Evolutionary conservation across 2,329 filamentous ascomycete species (phyloP).

Genomic region (Cytospora mali): DNA sequence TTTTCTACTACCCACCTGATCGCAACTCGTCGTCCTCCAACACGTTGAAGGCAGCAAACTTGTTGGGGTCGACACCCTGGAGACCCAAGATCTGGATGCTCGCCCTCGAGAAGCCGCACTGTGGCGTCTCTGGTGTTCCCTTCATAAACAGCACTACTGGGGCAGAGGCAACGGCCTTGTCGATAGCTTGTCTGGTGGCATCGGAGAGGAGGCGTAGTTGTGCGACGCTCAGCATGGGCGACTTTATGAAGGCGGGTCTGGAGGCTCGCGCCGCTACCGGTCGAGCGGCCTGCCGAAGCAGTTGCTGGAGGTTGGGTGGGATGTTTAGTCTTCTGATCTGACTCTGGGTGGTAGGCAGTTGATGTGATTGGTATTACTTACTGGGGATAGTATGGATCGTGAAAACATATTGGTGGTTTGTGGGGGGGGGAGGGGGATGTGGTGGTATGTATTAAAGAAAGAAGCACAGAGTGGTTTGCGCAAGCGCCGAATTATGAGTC

Average conservation of each 20-base stretch:
- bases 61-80: slow-evolving; percentile 91
- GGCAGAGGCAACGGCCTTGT: slow-evolving; percentile 83
- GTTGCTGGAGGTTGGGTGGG: slow-evolving; percentile 5
- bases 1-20: slow-evolving; percentile 58
- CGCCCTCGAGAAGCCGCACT: slow-evolving; percentile 88
- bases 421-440: not conserved
- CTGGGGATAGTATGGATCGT: slow-evolving; percentile 26
- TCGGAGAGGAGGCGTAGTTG: slow-evolving; percentile 70
- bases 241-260: slow-evolving; percentile 21
- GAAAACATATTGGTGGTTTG: slow-evolving; percentile 25
- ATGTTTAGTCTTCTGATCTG: not conserved
- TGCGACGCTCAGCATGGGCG: slow-evolving; percentile 30
- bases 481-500: slow-evolving; percentile 2
- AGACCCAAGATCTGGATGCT: slow-evolving; percentile 92
- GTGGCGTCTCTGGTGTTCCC: slow-evolving; percentile 78
- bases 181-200: slow-evolving; percentile 79
- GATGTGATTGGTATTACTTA: not conserved
- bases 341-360: too few species aligned
- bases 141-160: slow-evolving; percentile 98
- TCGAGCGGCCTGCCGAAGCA: slow-evolving; percentile 27
- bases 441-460: slow-evolving; percentile 3
- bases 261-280: slow-evolving; percentile 17
- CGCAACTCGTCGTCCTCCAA: slow-evolving; percentile 88
- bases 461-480: not conserved
- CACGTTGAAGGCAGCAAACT: slow-evolving; percentile 98